A percentile compares a stretch with the other conserved stretches of the same genome.
phyloP scores from a whole-genome alignment of 202 grass and related monocot species.

The Brachypodium distachyon region DNA sequence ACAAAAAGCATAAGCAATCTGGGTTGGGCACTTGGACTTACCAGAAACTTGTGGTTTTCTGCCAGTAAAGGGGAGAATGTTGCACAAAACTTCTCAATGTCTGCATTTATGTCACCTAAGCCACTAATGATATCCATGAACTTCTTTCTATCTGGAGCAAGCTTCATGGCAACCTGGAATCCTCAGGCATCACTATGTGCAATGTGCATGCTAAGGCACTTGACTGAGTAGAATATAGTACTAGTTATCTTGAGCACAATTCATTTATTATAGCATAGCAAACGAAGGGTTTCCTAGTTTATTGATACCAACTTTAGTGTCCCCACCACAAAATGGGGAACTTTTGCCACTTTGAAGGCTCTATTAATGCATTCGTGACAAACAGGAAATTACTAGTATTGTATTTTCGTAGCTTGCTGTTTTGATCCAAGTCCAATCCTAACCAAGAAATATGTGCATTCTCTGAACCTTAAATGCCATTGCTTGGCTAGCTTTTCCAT shows the following conservation, averaged over 20 bases:
- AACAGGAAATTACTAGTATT: too few relatives aligned
- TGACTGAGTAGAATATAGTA: neutral
- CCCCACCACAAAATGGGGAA: too few relatives aligned
- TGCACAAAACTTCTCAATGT: conserved; percentile 63
- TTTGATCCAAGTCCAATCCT: neutral
- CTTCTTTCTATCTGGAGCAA: conserved; percentile 79
- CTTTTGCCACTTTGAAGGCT: too few relatives aligned
- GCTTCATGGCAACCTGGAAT: conserved; percentile 60
- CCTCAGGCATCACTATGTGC: neutral
- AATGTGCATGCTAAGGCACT: neutral
- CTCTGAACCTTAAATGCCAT: neutral
- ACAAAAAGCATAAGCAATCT: neutral
- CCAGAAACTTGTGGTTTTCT: conserved; percentile 76
- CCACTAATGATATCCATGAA: conserved; percentile 73
- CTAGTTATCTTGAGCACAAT: neutral
- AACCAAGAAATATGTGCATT: neutral
- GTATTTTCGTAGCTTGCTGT: too few relatives aligned
- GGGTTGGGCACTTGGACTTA: conserved; percentile 20
- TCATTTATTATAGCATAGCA: neutral
- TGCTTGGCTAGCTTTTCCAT: too few relatives aligned
- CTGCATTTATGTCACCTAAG: conserved; percentile 51
- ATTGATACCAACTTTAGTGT: too few relatives aligned
- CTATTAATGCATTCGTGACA: too few relatives aligned
- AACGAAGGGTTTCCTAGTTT: neutral
- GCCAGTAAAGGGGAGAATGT: conserved; percentile 47